Conservation (phyloP, 225 moss, liverwort and hornwort species). For the Marchantia paleacea region DNA sequence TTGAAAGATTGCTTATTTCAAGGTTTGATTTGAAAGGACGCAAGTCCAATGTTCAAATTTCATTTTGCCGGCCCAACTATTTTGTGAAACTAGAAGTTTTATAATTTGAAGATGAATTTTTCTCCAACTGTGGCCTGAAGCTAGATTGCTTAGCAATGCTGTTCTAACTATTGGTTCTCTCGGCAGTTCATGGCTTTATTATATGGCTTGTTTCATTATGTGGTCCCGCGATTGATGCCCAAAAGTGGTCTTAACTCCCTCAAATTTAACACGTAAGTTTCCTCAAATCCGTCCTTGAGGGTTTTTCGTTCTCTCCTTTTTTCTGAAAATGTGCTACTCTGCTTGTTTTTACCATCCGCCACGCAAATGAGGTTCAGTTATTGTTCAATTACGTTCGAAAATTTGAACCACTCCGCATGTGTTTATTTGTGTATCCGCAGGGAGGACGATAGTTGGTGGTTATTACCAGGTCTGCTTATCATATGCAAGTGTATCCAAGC, state of each 20-base stretch:
- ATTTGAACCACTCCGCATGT: neutral
- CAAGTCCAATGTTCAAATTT: too few species aligned
- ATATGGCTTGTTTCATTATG: conserved; percentile 70
- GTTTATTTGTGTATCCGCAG: conserved; percentile 41
- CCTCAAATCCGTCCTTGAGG: neutral
- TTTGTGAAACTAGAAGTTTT: too few species aligned
- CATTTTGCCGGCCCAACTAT: too few species aligned
- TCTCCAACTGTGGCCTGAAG: neutral
- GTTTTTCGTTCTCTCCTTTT: neutral
- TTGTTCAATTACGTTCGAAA: neutral
- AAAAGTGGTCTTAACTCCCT: conserved; percentile 47
- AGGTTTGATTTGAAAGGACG: too few species aligned
- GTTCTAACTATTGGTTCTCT: neutral
- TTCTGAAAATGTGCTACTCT: neutral
- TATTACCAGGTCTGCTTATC: conserved; percentile 80
- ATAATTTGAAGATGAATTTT: too few species aligned
- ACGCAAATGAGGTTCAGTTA: neutral
- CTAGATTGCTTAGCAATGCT: neutral
- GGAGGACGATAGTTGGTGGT: conserved; percentile 92
- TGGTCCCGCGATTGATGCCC: conserved; percentile 46
- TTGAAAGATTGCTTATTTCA: neutral
- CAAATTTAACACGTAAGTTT: conserved; percentile 66
- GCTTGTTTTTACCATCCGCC: neutral
- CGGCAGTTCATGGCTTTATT: conserved; percentile 73
- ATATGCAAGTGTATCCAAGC: conserved; percentile 78